Base-by-base conservation (phyloP, 139 green algal genomes). In the Asterochloris erici region DNA sequence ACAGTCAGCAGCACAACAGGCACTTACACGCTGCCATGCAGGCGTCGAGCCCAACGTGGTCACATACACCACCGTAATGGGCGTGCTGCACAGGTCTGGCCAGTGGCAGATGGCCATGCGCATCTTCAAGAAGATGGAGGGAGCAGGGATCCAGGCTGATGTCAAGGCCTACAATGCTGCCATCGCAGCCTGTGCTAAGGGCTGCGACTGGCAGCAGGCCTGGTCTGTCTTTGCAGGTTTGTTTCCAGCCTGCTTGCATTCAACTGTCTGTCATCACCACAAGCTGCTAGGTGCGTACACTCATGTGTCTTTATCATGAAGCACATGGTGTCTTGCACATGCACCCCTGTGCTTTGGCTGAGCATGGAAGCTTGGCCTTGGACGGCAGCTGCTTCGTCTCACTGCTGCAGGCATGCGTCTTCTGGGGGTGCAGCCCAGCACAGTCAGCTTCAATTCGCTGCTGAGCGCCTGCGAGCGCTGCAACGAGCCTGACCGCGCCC, bases 131-230 rank as follows among this genome's bases (percentile, higher is more conserved):
- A 76, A 84, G 21, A 92, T 95, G 86, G 75, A 86, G 70, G 70
- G 71, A 10, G 86, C 81, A 13, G 86, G 83, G 4, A n/a, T 90
- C 29, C 28, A 63, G 26, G 74, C 88, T 9, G 91, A 95, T 78
- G 81, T 85, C 54, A 77, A 86, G 74, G 94, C 91, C 38, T 93
- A 91, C 77, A 94, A 89, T 79, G 74, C 81, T 60, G 81, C 94
- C 21, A 84, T 95, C 63, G 91, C 89, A 64, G 85, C 90, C 14
- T 94, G 90, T 79, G 89, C 85, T 76, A 69, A 74, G 69, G 83
- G 79, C 14, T 76, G 82, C 10, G 85, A 93, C 21, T 86, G 77
- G 68, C 79, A 87, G 81, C 79, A 86, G 63, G 91, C 91, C 21
- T 85, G 81, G 80, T 73, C 88, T 27, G 84, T 87, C 62, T 77